A percentile compares a stretch with the other conserved stretches of the same genome.
These are phyloP conservation scores for Alternaria solani DNA, from an alignment of 2,329 filamentous ascomycete genomes.

Conservation along the genomic window DNA sequence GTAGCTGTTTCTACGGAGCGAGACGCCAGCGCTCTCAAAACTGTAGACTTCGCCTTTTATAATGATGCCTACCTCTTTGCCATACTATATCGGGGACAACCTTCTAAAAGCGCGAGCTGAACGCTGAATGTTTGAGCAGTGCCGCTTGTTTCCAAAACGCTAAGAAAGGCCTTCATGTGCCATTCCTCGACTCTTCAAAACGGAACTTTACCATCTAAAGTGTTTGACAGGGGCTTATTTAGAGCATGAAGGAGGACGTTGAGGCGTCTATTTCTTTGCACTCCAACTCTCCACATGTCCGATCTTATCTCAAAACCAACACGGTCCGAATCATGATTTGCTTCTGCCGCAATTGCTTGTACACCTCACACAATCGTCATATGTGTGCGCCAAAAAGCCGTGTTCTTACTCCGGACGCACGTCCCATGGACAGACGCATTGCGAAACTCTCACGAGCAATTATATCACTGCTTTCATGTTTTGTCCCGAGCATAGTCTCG, in stretches of 20 bases:
- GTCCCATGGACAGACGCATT: background rate
- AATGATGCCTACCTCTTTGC: background rate
- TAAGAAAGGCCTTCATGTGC: background rate
- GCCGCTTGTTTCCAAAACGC: background rate
- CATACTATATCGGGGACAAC: background rate
- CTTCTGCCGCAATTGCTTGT: background rate
- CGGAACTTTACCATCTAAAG: background rate
- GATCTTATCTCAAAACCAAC: background rate
- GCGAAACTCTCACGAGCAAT: constrained; percentile 1
- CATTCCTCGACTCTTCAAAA: background rate
- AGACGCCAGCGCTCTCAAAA: background rate
- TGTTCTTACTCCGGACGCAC: background rate
- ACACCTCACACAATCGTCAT: background rate
- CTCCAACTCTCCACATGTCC: background rate
- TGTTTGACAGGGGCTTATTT: background rate
- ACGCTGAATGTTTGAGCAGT: background rate
- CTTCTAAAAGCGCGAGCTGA: background rate
- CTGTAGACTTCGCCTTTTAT: background rate
- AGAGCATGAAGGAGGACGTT: background rate
- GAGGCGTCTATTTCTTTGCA: background rate
- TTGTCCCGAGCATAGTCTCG: background rate
- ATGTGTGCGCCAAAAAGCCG: background rate
- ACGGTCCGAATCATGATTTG: background rate
- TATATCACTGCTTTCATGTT: background rate
- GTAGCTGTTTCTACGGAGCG: background rate